phyloP scores from a whole-genome alignment of 257 asterid species.

The Petrea volubilis region DNA sequence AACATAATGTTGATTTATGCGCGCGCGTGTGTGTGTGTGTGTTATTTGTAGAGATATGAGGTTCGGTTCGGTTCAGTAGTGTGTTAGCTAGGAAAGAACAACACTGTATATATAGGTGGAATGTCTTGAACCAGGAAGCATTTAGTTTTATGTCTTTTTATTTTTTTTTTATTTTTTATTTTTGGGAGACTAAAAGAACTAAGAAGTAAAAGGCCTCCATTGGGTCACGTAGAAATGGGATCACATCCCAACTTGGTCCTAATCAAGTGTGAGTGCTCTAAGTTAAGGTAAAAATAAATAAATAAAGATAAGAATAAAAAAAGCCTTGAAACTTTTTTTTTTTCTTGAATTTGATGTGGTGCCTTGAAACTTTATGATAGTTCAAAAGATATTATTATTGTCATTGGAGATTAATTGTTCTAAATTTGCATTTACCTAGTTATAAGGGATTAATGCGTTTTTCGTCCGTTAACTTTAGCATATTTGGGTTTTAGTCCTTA shows the following conservation, averaged over 20 bases:
- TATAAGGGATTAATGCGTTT: too few species aligned
- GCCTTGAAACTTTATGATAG: not conserved
- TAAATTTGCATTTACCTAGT: too few species aligned
- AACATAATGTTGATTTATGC: too few species aligned
- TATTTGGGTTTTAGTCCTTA: too few species aligned
- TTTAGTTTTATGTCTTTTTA: not conserved
- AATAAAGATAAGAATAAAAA: not conserved
- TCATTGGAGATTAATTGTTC: too few species aligned
- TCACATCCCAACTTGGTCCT: slow-evolving; percentile 11
- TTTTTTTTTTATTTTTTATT: not conserved
- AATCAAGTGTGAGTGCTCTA: not conserved
- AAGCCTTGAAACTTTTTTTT: too few species aligned
- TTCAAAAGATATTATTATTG: not conserved
- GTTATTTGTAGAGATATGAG: too few species aligned
- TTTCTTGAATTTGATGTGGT: too few species aligned
- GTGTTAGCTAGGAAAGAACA: not conserved
- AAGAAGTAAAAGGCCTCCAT: not conserved
- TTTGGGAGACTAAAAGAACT: not conserved
- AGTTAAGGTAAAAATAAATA: too few species aligned
- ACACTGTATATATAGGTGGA: slow-evolving; percentile 44
- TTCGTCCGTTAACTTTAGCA: too few species aligned
- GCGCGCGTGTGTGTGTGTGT: too few species aligned
- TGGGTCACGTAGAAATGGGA: slow-evolving; percentile 5
- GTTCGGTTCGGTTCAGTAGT: not conserved
- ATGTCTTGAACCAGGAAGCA: slow-evolving; percentile 27